Percentiles rank a stretch among this genome's conserved stretches.
These are phyloP conservation scores for Phytophthora tubulina DNA, from an alignment of 352 stramenopile genomes.

Conservation along the genomic window DNA sequence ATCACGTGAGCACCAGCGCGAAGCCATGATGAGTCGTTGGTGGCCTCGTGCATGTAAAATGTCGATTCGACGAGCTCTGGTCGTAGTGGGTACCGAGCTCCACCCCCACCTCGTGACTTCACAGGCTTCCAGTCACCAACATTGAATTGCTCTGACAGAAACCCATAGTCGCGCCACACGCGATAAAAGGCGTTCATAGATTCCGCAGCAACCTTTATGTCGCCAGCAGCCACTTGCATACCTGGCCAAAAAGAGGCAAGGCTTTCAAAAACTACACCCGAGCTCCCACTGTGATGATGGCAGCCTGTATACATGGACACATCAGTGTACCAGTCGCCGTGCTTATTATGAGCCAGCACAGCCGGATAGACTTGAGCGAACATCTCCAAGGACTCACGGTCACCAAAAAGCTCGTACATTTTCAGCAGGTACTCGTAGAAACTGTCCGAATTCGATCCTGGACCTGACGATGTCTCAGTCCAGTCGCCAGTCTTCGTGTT, in stretches of 20 bases:
- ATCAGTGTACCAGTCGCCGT: conserved; percentile 89
- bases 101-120: conserved; percentile 45
- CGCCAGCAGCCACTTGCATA: conserved; percentile 95
- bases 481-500: conserved; percentile 91
- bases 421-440: conserved; percentile 99
- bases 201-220: conserved; percentile 81
- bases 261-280: conserved; percentile 82
- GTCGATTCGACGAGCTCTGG: conserved; percentile 98
- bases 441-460: conserved; percentile 96
- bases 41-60: conserved; percentile 96
- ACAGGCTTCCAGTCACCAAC: conserved; percentile 83
- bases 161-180: conserved; percentile 95
- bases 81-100: conserved; percentile 93
- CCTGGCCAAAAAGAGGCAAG: conserved; percentile 97
- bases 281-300: conserved; percentile 43
- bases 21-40: conserved; percentile 84
- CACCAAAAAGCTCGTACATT: conserved; percentile 95
- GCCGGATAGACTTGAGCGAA: conserved; percentile 78
- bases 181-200: conserved; percentile 96
- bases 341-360: conserved; percentile 74
- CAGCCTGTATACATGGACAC: conserved; percentile 88
- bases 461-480: conserved; percentile 81
- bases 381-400: conserved; percentile 94
- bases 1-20: conserved; percentile 82
- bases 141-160: conserved; percentile 97